phyloP scores from a whole-genome alignment of 2,329 filamentous ascomycete genomes.

The Xylaria arbuscula region DNA sequence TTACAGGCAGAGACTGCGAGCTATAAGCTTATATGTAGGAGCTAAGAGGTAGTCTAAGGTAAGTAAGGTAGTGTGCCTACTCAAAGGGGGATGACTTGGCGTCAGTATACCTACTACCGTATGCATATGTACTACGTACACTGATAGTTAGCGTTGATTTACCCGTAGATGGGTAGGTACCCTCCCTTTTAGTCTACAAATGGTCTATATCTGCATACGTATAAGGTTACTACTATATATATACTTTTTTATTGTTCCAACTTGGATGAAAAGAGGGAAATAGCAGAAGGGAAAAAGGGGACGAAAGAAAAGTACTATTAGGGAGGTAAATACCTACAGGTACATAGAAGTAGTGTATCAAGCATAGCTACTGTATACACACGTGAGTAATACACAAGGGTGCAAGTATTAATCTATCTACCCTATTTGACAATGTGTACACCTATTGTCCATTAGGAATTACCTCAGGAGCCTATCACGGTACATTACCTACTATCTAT shows the following conservation, averaged over 20 bases:
- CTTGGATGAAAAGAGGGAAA: background rate
- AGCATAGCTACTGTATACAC: background rate
- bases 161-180: background rate
- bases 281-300: background rate
- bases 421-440: background rate
- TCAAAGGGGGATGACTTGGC: background rate
- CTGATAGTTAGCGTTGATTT: background rate
- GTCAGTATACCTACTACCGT: background rate
- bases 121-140: background rate
- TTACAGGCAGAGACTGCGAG: background rate
- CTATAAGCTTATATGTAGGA: background rate
- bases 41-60: background rate
- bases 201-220: background rate
- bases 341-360: background rate
- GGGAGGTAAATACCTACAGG: background rate
- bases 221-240: too few relatives aligned
- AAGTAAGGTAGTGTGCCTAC: too few relatives aligned
- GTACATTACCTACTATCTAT: constrained; percentile 14
- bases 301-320: background rate
- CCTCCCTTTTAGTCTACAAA: background rate
- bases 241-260: background rate
- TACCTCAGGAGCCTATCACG: too few relatives aligned
- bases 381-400: background rate
- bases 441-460: too few relatives aligned
- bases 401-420: background rate